These are phyloP conservation scores for Mycotypha africana DNA, from an alignment of 371 early-diverging fungal genomes.

Conservation along the genomic window DNA sequence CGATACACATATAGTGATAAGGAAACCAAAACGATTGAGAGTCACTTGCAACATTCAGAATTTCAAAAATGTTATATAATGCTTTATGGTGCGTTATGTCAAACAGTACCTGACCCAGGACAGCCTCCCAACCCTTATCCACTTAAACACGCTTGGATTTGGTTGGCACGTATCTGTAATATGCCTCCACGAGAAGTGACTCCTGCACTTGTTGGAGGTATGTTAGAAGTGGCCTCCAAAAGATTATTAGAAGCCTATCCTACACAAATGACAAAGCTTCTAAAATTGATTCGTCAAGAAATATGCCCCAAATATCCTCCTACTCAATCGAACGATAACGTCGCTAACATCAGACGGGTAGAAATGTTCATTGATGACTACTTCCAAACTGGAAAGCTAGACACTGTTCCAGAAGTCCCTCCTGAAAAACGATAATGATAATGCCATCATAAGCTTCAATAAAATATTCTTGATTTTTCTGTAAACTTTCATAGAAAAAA, in stretches of 20 bases:
- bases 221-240: constrained; percentile 54
- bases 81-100: constrained; percentile 73
- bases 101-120: constrained; percentile 45
- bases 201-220: constrained; percentile 49
- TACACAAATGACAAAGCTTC: constrained; percentile 28
- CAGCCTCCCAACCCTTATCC: constrained; percentile 51
- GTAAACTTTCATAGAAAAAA: too few relatives aligned
- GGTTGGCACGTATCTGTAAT: constrained; percentile 77
- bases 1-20: constrained; percentile 50
- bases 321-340: constrained; percentile 1
- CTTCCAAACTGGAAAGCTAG: constrained; percentile 8
- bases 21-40: constrained; percentile 25
- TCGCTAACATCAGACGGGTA: constrained; percentile 2
- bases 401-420: too few relatives aligned
- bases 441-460: too few relatives aligned
- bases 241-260: constrained; percentile 28
- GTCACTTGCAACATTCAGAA: constrained; percentile 57
- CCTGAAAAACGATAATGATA: too few relatives aligned
- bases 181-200: constrained; percentile 70
- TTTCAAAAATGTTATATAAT: constrained; percentile 71
- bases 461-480: too few relatives aligned
- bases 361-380: constrained; percentile 9
- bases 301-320: constrained; percentile 1
- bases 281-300: constrained; percentile 18
- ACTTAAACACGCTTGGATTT: constrained; percentile 68